Base-by-base conservation (phyloP, 495 filamentous ascomycete species). In the Podospora bellae-mahoneyi region DNA sequence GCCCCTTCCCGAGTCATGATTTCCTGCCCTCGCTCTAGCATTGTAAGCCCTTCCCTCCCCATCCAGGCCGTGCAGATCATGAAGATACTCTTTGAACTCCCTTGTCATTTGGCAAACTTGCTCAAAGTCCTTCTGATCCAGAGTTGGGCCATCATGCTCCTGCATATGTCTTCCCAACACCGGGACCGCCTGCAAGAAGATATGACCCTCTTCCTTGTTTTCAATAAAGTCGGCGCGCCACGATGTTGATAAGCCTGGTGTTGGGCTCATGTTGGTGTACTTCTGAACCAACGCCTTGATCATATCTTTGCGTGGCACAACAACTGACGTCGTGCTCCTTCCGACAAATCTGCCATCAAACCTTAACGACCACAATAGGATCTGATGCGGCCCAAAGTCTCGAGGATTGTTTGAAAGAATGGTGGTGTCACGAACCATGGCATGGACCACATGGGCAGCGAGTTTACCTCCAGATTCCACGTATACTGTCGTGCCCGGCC, bases 141-240 rank as follows among this genome's bases (percentile, higher is more conserved):
- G 5, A 61, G 62, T 64, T 57, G 64, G 7, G 39, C 65, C 26
- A 2, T 59, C 56, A 18, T 73, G 59, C 13, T 67, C 39, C 6
- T 81, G 58, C 62, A 74, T 1, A 61, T 20, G 81, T 82, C 68
- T 83, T 82, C 3, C 81, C 81, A 0, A 82, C 78, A 0, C 84
- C 84, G 3, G 84, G 84, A 0, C 68, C 74, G 0, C 84, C 84
- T 86, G 77, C 0, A 86, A 74, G n/a, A 86, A 75, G 54, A 83
- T 78, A 0, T 82, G 69, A 0, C 81, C 82, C 9, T 78, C 67
- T 59, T 80, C 81, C 68, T 82, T 82, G 16, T 77, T 75, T 1
- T 70, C 61, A 19, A 83, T 70, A 15, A 78, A 73, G 64, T 83
- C 81, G 60, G 71, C 64, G 76, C 32, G 74, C 78, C 58, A 66